Conservation (phyloP, 306 rosid genomes). For the Trichosanthes cucumerina region DNA sequence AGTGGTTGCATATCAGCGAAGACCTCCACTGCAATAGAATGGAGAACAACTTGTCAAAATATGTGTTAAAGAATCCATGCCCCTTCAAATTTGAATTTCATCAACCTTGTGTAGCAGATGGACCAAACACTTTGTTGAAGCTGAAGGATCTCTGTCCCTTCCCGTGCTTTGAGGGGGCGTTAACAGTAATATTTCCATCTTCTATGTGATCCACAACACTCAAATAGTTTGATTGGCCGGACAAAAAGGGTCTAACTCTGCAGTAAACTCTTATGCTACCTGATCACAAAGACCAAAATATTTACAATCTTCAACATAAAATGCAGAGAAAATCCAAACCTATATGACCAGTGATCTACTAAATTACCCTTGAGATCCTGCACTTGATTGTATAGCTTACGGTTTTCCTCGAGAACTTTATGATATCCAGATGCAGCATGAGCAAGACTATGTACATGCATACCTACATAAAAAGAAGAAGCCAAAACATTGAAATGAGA, state of each 20-base stretch:
- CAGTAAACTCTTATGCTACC: slow-evolving; percentile 98
- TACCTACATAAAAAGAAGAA: slow-evolving; percentile 31
- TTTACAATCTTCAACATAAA: not conserved
- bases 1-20: slow-evolving; percentile 68
- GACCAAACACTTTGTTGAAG: slow-evolving; percentile 88
- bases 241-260: slow-evolving; percentile 86
- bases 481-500: slow-evolving; percentile 14
- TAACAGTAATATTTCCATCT: slow-evolving; percentile 74
- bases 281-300: slow-evolving; percentile 24
- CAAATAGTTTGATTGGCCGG: slow-evolving; percentile 38
- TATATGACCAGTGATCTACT: slow-evolving; percentile 10
- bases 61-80: not conserved
- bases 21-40: slow-evolving; percentile 44
- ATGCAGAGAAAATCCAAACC: not conserved
- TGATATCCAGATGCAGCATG: slow-evolving; percentile 94
- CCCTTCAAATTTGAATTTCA: not conserved
- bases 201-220: slow-evolving; percentile 71
- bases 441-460: slow-evolving; percentile 70
- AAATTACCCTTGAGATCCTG: slow-evolving; percentile 91
- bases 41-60: not conserved
- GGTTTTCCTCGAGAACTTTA: slow-evolving; percentile 85
- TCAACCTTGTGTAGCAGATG: slow-evolving; percentile 78
- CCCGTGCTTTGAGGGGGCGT: slow-evolving; percentile 64
- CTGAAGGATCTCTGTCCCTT: slow-evolving; percentile 59
- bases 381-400: slow-evolving; percentile 84